A percentile compares a stretch with the other conserved stretches of the same genome.
Conservation (phyloP, 139 green algal species). For the Chlorella vulgaris region DNA sequence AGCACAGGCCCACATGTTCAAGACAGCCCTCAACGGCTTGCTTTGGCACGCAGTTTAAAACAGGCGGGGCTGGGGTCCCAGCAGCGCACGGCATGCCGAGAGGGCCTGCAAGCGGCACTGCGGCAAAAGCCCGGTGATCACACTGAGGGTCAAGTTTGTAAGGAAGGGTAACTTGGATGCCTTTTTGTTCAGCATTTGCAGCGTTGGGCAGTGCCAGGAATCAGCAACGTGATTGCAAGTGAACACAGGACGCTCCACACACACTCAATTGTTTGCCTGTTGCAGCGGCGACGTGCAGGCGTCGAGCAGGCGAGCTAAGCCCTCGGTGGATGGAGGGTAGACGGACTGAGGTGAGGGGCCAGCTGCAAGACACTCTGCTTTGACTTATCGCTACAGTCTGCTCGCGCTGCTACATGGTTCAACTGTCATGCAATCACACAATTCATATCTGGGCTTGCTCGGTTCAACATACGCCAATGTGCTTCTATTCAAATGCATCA, state of each 20-base stretch:
- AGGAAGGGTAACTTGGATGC: constrained; percentile 9
- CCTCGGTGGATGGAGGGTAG: too few relatives aligned
- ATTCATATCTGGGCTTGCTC: too few relatives aligned
- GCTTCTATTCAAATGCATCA: too few relatives aligned
- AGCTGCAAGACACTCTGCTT: background rate
- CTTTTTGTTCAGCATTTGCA: too few relatives aligned
- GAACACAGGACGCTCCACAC: too few relatives aligned
- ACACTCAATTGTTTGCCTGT: background rate
- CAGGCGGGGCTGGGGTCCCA: background rate
- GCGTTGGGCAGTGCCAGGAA: background rate
- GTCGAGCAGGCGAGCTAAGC: background rate
- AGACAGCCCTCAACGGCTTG: background rate
- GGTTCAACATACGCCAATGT: too few relatives aligned
- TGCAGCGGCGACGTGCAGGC: constrained; percentile 23
- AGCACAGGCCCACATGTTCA: too few relatives aligned
- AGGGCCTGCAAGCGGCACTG: background rate
- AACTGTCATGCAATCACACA: too few relatives aligned
- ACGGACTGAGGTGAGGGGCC: too few relatives aligned
- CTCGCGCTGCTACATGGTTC: too few relatives aligned
- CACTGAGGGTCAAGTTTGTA: background rate
- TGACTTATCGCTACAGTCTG: too few relatives aligned
- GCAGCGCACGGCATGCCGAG: background rate
- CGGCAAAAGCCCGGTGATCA: background rate
- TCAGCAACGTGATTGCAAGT: background rate
- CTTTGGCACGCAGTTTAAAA: background rate